Base-by-base conservation (phyloP, 345 rosid genomes). In the Citrus inodora region DNA sequence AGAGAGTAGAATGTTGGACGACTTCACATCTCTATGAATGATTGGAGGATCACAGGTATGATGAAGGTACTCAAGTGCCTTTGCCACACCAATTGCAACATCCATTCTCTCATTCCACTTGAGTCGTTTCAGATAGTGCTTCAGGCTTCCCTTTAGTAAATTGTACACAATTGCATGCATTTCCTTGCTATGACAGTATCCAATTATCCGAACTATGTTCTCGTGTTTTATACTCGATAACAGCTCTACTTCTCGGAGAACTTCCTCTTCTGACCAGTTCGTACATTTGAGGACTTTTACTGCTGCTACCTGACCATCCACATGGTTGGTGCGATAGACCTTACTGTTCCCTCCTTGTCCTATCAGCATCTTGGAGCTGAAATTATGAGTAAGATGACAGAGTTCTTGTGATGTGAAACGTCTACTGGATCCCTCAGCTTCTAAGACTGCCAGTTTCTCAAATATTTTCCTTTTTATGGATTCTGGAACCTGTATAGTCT, bases 51-150 rank as follows among this genome's bases (percentile, higher is more conserved):
- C 67, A 48, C 86, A 85, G 60, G 67, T 70, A 72, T 81, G 83
- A 75, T 83, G 86, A 76, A 87, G 87, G 62, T 85, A 78, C 4
- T 82, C 84, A 70, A 87, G 73, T 6, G 87, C 90, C 80, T 83
- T 82, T 13, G 86, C 88, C 55, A 85, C 74, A n/a, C 90, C 87
- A 70, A 78, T 75, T 32, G 90, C 85, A 3, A 83, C 76, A 37
- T 46, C 75, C 80, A 87, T 78, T 70, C 84, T 73, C 78, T 83
- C 84, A 19, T 55, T 71, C 87, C 88, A 85, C 40, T 58, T 66
- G 46, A 85, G 83, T 66, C 68, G 80, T 78, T 40, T 80, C 72
- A 82, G 28, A 70, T 64, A 58, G 48, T 81, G 82, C 64, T 82
- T 83, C 80, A 87, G 76, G 75, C 84, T 85, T 73, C 84, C 85